phyloP scores from a whole-genome alignment of 2,329 filamentous ascomycete species.

The Pseudopyrenochaeta lycopersici region DNA sequence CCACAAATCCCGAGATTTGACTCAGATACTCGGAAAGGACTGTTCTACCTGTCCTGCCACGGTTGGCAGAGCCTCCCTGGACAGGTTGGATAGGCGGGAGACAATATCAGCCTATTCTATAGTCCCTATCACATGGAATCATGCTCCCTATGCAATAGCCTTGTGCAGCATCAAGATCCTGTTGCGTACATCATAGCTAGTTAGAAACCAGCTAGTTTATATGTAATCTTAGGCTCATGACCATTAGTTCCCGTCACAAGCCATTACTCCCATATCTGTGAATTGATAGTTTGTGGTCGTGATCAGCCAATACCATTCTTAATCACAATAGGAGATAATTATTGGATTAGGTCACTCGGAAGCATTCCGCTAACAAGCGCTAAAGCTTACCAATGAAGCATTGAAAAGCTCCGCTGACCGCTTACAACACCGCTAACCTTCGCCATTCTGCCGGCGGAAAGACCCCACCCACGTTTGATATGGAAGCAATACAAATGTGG shows the following conservation, averaged over 20 bases:
- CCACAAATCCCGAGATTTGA: neutral
- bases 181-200: neutral
- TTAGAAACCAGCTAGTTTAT: neutral
- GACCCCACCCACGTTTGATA: slow-evolving; percentile 4
- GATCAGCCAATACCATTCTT: neutral
- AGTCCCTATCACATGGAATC: too few relatives aligned
- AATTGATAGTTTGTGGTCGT: neutral
- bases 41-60: too few relatives aligned
- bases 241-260: too few relatives aligned
- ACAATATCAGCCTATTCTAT: too few relatives aligned
- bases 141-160: too few relatives aligned
- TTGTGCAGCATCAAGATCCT: too few relatives aligned
- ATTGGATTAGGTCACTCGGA: neutral
- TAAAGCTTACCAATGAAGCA: slow-evolving; percentile 13
- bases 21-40: neutral
- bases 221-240: neutral
- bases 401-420: slow-evolving; percentile 14
- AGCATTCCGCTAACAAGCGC: slow-evolving; percentile 6
- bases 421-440: slow-evolving; percentile 1
- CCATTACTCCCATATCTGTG: too few relatives aligned
- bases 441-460: slow-evolving; percentile 8
- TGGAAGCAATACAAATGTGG: neutral
- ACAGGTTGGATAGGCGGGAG: too few relatives aligned
- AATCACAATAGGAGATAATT: neutral
- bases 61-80: too few relatives aligned